These are phyloP conservation scores for Meyerozyma smithsonii DNA, from an alignment of 1,139 yeast species.

Conservation along the genomic window DNA sequence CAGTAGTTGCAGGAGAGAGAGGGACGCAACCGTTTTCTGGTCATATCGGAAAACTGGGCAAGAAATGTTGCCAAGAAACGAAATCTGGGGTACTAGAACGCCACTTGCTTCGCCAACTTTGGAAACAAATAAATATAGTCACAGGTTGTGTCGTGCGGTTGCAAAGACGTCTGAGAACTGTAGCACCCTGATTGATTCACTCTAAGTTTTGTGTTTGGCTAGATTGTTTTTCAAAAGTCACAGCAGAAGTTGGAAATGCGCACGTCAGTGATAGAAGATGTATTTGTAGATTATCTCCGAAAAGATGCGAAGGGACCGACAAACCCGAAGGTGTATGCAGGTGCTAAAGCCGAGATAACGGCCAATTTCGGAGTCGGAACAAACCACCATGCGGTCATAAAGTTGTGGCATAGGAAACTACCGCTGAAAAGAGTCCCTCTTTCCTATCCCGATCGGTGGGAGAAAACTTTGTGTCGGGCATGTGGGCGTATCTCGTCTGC, in stretches of 20 bases:
- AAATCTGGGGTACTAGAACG: too few species aligned
- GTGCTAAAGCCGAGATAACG: background rate
- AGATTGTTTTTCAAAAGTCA: too few species aligned
- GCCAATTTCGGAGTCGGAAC: conserved; percentile 1
- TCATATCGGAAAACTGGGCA: background rate
- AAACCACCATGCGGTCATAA: background rate
- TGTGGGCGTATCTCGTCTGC: too few species aligned
- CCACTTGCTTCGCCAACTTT: too few species aligned
- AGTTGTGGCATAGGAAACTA: background rate
- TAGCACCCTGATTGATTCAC: too few species aligned
- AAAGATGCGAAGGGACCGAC: background rate
- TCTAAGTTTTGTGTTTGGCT: too few species aligned
- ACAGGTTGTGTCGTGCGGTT: too few species aligned
- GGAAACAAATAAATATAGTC: too few species aligned
- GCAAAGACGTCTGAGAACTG: too few species aligned
- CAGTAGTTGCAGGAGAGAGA: conserved; percentile 26
- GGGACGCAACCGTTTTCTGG: conserved; percentile 19
- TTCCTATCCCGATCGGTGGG: background rate
- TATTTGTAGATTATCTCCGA: background rate
- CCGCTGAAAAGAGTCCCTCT: background rate
- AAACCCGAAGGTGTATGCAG: background rate
- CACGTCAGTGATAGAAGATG: too few species aligned
- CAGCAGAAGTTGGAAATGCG: too few species aligned
- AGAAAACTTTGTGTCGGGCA: background rate
- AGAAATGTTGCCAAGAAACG: too few species aligned